Percentiles rank a stretch among this genome's conserved stretches.
Conservation (phyloP, 257 asterid species). For the Penstemon davidsonii region DNA sequence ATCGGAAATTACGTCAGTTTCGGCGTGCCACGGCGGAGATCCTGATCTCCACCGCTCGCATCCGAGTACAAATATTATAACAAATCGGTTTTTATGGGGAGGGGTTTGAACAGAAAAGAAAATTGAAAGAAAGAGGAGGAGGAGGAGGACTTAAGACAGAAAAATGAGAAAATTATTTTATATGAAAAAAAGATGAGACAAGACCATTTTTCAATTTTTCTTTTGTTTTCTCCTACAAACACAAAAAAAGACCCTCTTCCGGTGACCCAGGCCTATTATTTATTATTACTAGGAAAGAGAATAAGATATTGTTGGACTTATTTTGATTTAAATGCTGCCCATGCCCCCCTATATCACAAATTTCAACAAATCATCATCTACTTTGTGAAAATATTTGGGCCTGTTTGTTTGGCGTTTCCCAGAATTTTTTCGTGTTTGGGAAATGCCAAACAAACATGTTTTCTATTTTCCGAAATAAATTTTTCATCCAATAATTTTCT, state of each 20-base stretch:
- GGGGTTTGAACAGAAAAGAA: conserved; percentile 30
- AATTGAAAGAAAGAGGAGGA: conserved; percentile 22
- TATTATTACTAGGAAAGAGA: too few relatives aligned
- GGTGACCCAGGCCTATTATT: background rate
- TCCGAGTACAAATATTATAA: conserved; percentile 1
- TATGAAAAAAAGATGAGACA: background rate
- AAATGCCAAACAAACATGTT: too few relatives aligned
- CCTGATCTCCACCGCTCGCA: conserved; percentile 52
- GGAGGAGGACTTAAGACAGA: background rate
- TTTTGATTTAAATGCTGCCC: too few relatives aligned
- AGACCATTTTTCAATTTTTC: too few relatives aligned
- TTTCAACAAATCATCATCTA: too few relatives aligned
- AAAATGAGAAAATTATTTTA: conserved; percentile 8
- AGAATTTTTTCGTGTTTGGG: too few relatives aligned
- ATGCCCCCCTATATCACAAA: too few relatives aligned
- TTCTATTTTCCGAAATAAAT: too few relatives aligned
- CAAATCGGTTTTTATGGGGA: conserved; percentile 38
- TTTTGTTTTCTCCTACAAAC: background rate
- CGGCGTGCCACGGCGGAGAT: conserved; percentile 61
- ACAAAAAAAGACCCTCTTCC: background rate
- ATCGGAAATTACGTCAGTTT: conserved; percentile 25
- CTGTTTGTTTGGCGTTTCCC: too few relatives aligned
- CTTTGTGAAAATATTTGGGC: too few relatives aligned
- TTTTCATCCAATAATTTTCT: too few relatives aligned
- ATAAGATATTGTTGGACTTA: too few relatives aligned